phyloP scores from a whole-genome alignment of 2,329 filamentous ascomycete species.

The Fusarium fracticaudum region DNA sequence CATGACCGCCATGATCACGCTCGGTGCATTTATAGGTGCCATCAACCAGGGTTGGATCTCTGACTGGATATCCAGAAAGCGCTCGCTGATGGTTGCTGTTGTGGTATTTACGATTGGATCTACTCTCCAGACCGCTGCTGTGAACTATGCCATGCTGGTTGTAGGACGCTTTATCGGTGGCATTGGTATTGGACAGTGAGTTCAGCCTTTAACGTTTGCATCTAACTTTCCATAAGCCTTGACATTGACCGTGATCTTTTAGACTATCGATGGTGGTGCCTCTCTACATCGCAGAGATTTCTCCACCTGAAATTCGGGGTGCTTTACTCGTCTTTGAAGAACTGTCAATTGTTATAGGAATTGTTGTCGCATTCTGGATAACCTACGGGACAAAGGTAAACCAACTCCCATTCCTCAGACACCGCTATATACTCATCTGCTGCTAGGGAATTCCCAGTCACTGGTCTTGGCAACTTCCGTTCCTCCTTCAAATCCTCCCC shows the following conservation, averaged over 20 bases:
- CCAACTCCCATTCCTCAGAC: rapidly evolving
- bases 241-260: not conserved
- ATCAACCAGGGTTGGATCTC: conserved; percentile 52
- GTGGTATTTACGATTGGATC: conserved; percentile 53
- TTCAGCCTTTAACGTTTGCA: not conserved
- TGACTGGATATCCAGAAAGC: conserved; percentile 46
- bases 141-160: conserved; percentile 54
- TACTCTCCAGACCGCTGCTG: conserved; percentile 53
- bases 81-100: conserved; percentile 48
- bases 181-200: conserved; percentile 50
- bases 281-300: conserved; percentile 58
- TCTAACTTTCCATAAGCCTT: rapidly evolving
- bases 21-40: conserved; percentile 60
- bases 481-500: conserved; percentile 44
- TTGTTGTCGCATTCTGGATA: conserved; percentile 47
- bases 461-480: conserved; percentile 45
- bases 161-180: conserved; percentile 55
- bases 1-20: conserved; percentile 60
- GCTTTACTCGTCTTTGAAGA: conserved; percentile 56
- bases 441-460: conserved; percentile 28
- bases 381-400: conserved; percentile 43
- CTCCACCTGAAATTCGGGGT: conserved; percentile 59
- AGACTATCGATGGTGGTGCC: conserved; percentile 50
- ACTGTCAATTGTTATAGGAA: conserved; percentile 46
- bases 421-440: rapidly evolving